Evolutionary conservation across 768 basidiomycete genomes (phyloP), one percentile per base, ranked within the genome.

Genomic region (Boletus tomentosulus): DNA sequence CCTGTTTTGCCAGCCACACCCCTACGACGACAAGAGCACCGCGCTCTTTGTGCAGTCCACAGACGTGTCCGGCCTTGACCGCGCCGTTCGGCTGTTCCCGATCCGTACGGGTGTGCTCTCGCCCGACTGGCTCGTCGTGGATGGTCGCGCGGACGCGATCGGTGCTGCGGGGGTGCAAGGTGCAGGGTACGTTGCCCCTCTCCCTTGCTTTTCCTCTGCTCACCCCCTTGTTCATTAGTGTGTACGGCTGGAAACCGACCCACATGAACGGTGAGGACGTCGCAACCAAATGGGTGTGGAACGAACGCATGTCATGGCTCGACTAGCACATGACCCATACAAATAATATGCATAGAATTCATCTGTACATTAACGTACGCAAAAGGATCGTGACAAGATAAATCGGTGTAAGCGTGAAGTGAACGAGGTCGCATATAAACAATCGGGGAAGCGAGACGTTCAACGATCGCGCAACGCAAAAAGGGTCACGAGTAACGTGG

Each of bases 61-160:
- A 4, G 82, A 85, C 57, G 58, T 61, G 0, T 59, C 67, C 1
- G 85, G 84, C 3, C 72, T 92, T 4, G 93, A 95, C 67, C 75
- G 84, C 50, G 82, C 79, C 1, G 67, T 78, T 2, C 79, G 87
- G 43, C 70, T 93, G n/a, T 88, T 95, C 63, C 92, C 93, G 4
- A 79, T 90, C 25, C 82, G 93, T 19, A 96, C 92, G 2, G 91
- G 91, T 4, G 75, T 92, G 3, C 68, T 82, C 9, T 76, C 80
- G 1, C 89, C 91, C 1, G 88, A 91, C 61, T 95, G 92, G 89
- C 60, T 91, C 6, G 76, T 91, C 16, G 73, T 85, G 4, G 78
- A 81, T 10, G 69, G 69, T 13, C 65, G 68, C 12, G 76, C 82
- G 19, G 87, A 87, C 57, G 62, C 54, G 42, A 67, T 78, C 16